phyloP scores from a whole-genome alignment of 78 protist species.

The Protostelium mycophagum region DNA sequence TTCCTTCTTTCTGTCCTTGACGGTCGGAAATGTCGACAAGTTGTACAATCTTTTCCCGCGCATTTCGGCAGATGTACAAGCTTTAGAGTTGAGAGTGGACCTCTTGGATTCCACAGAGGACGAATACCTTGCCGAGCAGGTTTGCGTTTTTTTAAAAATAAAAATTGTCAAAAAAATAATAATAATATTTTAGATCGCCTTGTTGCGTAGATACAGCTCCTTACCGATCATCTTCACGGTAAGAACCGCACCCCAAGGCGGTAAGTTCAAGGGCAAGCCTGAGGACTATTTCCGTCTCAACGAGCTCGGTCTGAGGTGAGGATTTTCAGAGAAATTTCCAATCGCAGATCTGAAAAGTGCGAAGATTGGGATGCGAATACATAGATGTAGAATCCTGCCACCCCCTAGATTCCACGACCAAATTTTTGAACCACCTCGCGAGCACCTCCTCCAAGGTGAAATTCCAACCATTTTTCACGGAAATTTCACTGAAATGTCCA shows the following conservation, averaged over 20 bases:
- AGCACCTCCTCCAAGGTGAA: neutral
- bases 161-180: too few relatives aligned
- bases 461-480: neutral
- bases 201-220: conserved; percentile 15
- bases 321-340: neutral
- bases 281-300: neutral
- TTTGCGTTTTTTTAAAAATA: too few relatives aligned
- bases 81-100: conserved; percentile 66
- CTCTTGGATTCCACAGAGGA: conserved; percentile 8
- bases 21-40: neutral
- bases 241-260: conserved; percentile 50
- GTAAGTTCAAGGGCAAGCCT: conserved; percentile 13
- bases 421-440: neutral
- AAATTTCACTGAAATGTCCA: neutral
- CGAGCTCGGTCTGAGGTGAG: conserved; percentile 15
- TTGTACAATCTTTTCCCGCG: neutral
- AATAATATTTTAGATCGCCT: conserved; percentile 9
- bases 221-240: conserved; percentile 55
- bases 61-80: conserved; percentile 27
- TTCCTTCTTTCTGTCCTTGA: conserved; percentile 31
- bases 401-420: neutral
- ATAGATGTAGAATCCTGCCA: conserved; percentile 56
- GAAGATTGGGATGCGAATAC: conserved; percentile 47
- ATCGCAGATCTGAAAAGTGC: neutral
- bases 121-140: neutral